These are phyloP conservation scores for Candida ovalis DNA, from an alignment of 805 yeast genomes.

Conservation along the genomic window DNA sequence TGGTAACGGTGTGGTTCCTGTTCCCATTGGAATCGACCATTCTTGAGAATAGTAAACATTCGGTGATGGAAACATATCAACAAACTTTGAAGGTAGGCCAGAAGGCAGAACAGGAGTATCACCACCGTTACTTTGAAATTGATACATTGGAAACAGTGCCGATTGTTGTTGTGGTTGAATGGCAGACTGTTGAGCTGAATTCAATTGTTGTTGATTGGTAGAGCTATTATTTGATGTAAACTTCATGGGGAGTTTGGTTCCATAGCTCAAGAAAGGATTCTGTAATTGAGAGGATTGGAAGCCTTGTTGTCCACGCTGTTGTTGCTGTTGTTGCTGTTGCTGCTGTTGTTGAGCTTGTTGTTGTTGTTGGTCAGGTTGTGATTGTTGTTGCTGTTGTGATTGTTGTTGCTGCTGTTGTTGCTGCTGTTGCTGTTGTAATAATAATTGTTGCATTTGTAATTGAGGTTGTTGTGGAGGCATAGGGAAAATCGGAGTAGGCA, in stretches of 20 bases:
- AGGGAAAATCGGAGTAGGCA: conserved; percentile 27
- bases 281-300: conserved; percentile 1
- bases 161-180: conserved; percentile 4
- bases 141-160: conserved; percentile 9
- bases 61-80: conserved; percentile 80
- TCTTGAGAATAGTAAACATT: conserved; percentile 66
- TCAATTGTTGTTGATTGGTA: conserved; percentile 23
- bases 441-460: conserved; percentile 19
- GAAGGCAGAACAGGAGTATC: conserved; percentile 70
- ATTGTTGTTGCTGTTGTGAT: conserved; percentile 3
- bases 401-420: conserved; percentile 10
- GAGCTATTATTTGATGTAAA: conserved; percentile 17
- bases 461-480: conserved; percentile 19
- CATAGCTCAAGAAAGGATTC: conserved; percentile 5
- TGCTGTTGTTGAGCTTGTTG: background rate
- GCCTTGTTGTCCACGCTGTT: conserved; percentile 20
- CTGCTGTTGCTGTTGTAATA: conserved; percentile 18
- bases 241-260: conserved; percentile 24
- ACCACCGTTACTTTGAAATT: conserved; percentile 9
- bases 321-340: conserved; percentile 2
- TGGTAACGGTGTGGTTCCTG: conserved; percentile 39
- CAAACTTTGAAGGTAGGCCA: conserved; percentile 67
- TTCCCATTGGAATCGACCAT: conserved; percentile 45
- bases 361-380: background rate
- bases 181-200: conserved; percentile 4